Evolutionary conservation across 345 rosid genomes (phyloP).

Genomic region (Melastoma malabathricum): DNA sequence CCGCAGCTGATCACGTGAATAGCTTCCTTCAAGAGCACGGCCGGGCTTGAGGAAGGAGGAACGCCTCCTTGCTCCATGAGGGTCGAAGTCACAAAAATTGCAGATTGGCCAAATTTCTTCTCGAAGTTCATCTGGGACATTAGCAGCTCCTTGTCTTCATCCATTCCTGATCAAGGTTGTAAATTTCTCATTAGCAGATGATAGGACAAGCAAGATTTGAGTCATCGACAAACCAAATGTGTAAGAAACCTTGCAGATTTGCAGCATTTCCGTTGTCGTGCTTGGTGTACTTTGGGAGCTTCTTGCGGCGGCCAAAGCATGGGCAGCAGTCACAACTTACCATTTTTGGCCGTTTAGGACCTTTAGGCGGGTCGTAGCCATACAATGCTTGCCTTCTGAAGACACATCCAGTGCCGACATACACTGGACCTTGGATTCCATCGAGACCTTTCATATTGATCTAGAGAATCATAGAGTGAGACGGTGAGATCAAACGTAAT

Average conservation of each 20-base stretch:
- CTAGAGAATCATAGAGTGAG: slow-evolving; percentile 15
- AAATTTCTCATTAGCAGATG: background rate
- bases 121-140: slow-evolving; percentile 95
- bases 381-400: slow-evolving; percentile 91
- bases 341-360: slow-evolving; percentile 92
- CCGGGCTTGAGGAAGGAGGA: slow-evolving; percentile 97
- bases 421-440: slow-evolving; percentile 90
- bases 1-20: slow-evolving; percentile 97
- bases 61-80: slow-evolving; percentile 93
- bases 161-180: slow-evolving; percentile 22
- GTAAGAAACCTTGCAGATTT: slow-evolving; percentile 39
- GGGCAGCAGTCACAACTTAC: slow-evolving; percentile 93
- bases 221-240: slow-evolving; percentile 1
- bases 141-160: slow-evolving; percentile 63
- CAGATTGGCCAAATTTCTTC: slow-evolving; percentile 82
- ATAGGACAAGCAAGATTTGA: background rate
- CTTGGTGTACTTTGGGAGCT: slow-evolving; percentile 39
- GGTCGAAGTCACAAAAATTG: slow-evolving; percentile 83
- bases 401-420: slow-evolving; percentile 95
- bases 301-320: slow-evolving; percentile 77
- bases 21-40: slow-evolving; percentile 90
- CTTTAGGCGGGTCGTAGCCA: slow-evolving; percentile 87
- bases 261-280: slow-evolving; percentile 33
- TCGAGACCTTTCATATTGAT: slow-evolving; percentile 79
- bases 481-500: background rate